Base-by-base conservation (phyloP, 2,329 filamentous ascomycete genomes). In the Arthroderma sp. region DNA sequence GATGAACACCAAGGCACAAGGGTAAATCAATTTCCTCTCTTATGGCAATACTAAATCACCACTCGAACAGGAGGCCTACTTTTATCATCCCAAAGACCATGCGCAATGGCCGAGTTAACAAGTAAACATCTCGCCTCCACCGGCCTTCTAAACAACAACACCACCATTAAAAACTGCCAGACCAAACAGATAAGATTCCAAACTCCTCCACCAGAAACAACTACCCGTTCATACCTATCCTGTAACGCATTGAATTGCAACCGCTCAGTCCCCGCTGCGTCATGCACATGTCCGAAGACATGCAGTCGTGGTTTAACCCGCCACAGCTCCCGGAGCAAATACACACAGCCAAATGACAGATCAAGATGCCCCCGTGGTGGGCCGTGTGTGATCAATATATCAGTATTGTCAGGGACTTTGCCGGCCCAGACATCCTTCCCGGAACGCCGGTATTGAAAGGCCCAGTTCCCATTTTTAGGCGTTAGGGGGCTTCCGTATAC, bases 261-360 rank as follows among this genome's bases (percentile, higher is more conserved):
- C 0, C 74, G 58, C 53, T 84, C 75, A 41, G 66, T 68, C 4
- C 85, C 85, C 38, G 80, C 72, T 6, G 75, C 83, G 56, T 72
- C 81, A 66, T 91, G 85, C 6, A 87, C 72, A 64, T 91, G 85
- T 1, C 83, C 85, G 58, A 87, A 88, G 11, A 89, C 71, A 63
- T 89, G 83, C n/a, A 89, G 63, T n/a, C 66, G 68, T 0, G 84
- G 85, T 52, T 74, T 77, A n/a, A 84, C 76, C 9, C 78, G 71
- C 77, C 80, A 83, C 5, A 85, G 61, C 54, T 86, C 81, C 5
- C 67, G 62, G 6, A 86, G 68, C 8, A 93, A 69, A 48, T 74
- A 69, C 34, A 74, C 69, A 53, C 82, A 86, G 42, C 83, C 86
- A 29, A 85, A 61, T 1, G 56, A 51, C 9, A 66, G 41, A 39